A percentile compares a stretch with the other conserved stretches of the same genome.
These are phyloP conservation scores for Fusarium abutilonis DNA, from an alignment of 2,329 filamentous ascomycete species.

Conservation along the genomic window DNA sequence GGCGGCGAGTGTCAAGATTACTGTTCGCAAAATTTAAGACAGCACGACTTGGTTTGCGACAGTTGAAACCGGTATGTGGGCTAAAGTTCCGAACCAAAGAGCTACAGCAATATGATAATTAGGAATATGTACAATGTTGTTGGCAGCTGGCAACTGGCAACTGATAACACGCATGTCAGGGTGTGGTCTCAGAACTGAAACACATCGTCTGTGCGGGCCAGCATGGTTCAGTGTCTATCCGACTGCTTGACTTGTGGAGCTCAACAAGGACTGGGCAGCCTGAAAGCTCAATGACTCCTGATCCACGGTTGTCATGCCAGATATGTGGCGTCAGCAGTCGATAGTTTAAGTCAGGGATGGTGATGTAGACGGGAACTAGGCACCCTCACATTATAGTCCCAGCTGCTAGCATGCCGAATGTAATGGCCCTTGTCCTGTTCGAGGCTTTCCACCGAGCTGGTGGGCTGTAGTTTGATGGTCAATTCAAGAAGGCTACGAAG, in stretches of 20 bases:
- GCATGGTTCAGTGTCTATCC: conserved; percentile 37
- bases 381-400: conserved; percentile 29
- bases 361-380: conserved; percentile 33
- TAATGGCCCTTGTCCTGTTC: conserved; percentile 45
- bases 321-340: conserved; percentile 46
- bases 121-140: conserved; percentile 10
- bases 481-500: conserved; percentile 43
- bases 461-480: conserved; percentile 35
- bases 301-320: conserved; percentile 44
- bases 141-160: background rate
- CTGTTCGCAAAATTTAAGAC: background rate
- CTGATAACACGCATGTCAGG: conserved; percentile 23
- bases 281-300: conserved; percentile 33
- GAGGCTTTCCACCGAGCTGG: conserved; percentile 46
- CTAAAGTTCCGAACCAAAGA: background rate
- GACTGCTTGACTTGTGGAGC: conserved; percentile 43
- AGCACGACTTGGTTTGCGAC: background rate
- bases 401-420: conserved; percentile 30
- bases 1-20: background rate
- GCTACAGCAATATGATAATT: conserved; percentile 6
- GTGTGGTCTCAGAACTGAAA: conserved; percentile 38
- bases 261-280: conserved; percentile 27
- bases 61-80: background rate
- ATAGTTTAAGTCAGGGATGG: conserved; percentile 38
- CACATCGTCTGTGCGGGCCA: conserved; percentile 36